A percentile compares a stretch with the other conserved stretches of the same genome.
These are phyloP conservation scores for Yamadazyma pseudoaaseri DNA, from an alignment of 1,139 yeast species.

Conservation along the genomic window DNA sequence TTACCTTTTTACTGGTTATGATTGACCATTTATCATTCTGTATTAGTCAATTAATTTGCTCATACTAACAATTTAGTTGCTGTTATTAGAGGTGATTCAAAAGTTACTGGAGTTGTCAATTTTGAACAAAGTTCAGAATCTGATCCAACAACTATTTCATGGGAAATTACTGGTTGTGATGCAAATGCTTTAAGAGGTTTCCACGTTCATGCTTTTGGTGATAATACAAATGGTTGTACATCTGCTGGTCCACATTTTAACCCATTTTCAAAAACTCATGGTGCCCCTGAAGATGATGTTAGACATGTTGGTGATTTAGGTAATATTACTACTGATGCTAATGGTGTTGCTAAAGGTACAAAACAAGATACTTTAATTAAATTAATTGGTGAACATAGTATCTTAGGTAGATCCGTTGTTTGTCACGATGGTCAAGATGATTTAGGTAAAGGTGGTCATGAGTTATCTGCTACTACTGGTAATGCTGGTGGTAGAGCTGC, in stretches of 20 bases:
- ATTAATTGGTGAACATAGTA: slow-evolving; percentile 80
- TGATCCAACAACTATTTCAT: slow-evolving; percentile 80
- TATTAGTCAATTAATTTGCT: slow-evolving; percentile 5
- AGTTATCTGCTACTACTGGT: slow-evolving; percentile 95
- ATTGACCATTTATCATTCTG: too few species aligned
- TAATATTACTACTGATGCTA: slow-evolving; percentile 81
- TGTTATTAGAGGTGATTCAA: slow-evolving; percentile 91
- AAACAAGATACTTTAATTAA: slow-evolving; percentile 75
- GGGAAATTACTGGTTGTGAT: slow-evolving; percentile 86
- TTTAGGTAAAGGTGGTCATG: slow-evolving; percentile 93
- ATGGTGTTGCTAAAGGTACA: slow-evolving; percentile 88
- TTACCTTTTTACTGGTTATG: not conserved
- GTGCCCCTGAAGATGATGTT: slow-evolving; percentile 84
- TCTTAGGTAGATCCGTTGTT: slow-evolving; percentile 94
- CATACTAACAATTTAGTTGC: slow-evolving; percentile 60
- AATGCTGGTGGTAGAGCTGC: slow-evolving; percentile 99
- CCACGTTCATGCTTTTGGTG: slow-evolving; percentile 98
- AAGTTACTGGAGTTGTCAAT: slow-evolving; percentile 79
- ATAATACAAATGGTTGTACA: slow-evolving; percentile 97
- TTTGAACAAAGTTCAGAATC: slow-evolving; percentile 80
- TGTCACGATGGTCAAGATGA: slow-evolving; percentile 95
- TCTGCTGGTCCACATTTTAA: slow-evolving; percentile 99
- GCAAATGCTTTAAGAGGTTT: slow-evolving; percentile 90
- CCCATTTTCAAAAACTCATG: slow-evolving; percentile 88
- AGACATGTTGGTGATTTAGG: slow-evolving; percentile 99